phyloP scores from a whole-genome alignment of 2,329 filamentous ascomycete species.

The Pezicula radicicola region DNA sequence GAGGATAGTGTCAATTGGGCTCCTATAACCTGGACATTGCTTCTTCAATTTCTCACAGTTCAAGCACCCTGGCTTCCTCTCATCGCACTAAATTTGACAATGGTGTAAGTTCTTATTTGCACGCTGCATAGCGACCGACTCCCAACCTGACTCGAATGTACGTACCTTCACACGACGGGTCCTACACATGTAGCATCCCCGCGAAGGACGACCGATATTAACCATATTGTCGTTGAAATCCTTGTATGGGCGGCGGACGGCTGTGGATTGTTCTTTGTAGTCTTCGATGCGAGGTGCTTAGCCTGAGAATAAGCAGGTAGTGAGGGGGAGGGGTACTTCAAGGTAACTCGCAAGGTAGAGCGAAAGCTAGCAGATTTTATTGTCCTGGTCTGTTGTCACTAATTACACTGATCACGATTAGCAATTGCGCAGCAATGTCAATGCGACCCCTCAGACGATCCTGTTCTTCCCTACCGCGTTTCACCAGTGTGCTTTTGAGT shows the following conservation, averaged over 20 bases:
- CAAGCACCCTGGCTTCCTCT: conserved; percentile 59
- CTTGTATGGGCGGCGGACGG: not conserved
- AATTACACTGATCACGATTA: not conserved
- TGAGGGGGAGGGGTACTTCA: not conserved
- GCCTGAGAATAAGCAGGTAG: not conserved
- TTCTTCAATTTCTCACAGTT: conserved; percentile 59
- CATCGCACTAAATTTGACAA: conserved; percentile 51
- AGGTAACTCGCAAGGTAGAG: not conserved
- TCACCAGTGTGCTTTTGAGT: not conserved
- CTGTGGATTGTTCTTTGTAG: not conserved
- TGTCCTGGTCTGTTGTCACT: not conserved
- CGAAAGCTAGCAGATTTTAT: not conserved
- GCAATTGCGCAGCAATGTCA: not conserved
- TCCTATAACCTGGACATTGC: conserved; percentile 60
- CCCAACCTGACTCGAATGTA: not conserved
- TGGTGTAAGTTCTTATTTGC: not conserved
- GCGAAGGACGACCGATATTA: conserved; percentile 59
- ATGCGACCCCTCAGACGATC: conserved; percentile 1
- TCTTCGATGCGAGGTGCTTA: not conserved
- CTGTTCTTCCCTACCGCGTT: not conserved
- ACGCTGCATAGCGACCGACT: not conserved
- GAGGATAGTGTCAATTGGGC: conserved; percentile 66
- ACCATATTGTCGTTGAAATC: conserved; percentile 44
- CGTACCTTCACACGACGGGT: conserved; percentile 67
- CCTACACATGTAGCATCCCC: conserved; percentile 69